Conservation (phyloP, 371 early-diverging fungal species). For the Actinomortierella ambigua region DNA sequence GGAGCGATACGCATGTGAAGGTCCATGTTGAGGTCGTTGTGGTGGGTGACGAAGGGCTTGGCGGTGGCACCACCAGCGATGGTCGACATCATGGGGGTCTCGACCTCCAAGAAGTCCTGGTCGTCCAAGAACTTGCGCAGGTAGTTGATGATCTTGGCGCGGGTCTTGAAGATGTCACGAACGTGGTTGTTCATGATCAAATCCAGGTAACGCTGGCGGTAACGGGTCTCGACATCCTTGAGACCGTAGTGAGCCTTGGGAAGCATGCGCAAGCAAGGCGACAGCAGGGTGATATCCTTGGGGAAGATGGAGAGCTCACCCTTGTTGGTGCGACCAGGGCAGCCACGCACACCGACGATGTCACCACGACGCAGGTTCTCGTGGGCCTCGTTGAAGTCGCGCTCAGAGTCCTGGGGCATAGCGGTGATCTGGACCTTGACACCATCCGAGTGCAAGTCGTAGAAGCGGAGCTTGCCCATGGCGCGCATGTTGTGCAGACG, state of each 20-base stretch:
- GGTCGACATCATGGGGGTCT: conserved; percentile 99
- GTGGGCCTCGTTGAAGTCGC: conserved; percentile 83
- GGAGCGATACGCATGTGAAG: conserved; percentile 99
- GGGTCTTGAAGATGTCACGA: conserved; percentile 91
- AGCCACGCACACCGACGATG: conserved; percentile 96
- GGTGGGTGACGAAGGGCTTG: conserved; percentile 99
- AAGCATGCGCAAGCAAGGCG: conserved; percentile 97
- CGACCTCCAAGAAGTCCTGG: conserved; percentile 98
- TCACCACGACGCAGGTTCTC: conserved; percentile 95
- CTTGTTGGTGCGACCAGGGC: conserved; percentile 92
- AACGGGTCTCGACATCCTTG: conserved; percentile 96
- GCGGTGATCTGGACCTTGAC: conserved; percentile 96
- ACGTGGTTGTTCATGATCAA: conserved; percentile 98
- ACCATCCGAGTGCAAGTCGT: conserved; percentile 95
- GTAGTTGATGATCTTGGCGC: conserved; percentile 94
- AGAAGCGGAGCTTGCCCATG: conserved; percentile 92
- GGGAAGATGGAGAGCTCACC: conserved; percentile 98
- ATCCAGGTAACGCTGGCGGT: conserved; percentile 99
- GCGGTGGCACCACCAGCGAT: conserved; percentile 99
- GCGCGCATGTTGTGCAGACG: conserved; percentile 91
- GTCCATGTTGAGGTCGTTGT: conserved; percentile 99
- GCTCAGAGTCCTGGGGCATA: conserved; percentile 76
- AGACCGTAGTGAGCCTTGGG: conserved; percentile 98
- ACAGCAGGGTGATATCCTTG: conserved; percentile 81
- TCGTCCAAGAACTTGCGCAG: conserved; percentile 94